phyloP scores from a whole-genome alignment of 2,329 filamentous ascomycete genomes.

The Knoxdaviesia proteae region DNA sequence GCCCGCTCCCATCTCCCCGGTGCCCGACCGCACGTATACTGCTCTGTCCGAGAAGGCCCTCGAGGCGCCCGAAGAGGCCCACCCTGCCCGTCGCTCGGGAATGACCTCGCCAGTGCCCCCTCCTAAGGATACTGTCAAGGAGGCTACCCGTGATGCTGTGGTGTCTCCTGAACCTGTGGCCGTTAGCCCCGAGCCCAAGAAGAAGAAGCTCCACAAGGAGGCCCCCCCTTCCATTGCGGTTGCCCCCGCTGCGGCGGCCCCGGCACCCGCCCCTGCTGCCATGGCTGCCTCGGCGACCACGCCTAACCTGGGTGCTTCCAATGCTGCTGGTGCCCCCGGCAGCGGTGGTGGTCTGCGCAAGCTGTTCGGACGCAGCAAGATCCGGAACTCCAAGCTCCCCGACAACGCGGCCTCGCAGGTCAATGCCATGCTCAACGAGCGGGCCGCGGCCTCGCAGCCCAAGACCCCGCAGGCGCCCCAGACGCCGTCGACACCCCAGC shows the following conservation, averaged over 20 bases:
- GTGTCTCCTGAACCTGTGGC: conserved; percentile 17
- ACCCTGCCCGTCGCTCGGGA: conserved; percentile 16
- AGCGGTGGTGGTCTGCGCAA: conserved; percentile 34
- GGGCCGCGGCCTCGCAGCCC: too few species aligned
- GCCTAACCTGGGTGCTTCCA: conserved; percentile 6
- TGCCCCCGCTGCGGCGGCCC: conserved; percentile 10
- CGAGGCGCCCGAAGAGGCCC: conserved; percentile 13
- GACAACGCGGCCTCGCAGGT: conserved; percentile 30
- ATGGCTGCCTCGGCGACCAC: conserved; percentile 25
- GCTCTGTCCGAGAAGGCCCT: conserved; percentile 16
- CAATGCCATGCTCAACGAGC: conserved; percentile 26
- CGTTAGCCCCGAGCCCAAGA: conserved; percentile 2
- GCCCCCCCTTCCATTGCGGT: conserved; percentile 3
- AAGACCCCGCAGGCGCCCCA: background rate
- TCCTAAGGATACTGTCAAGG: conserved; percentile 14
- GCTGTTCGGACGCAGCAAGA: conserved; percentile 44
- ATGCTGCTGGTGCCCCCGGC: conserved; percentile 7
- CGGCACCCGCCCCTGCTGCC: conserved; percentile 3
- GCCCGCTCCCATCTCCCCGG: conserved; percentile 2
- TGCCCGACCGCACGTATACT: background rate
- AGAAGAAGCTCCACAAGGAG: conserved; percentile 2
- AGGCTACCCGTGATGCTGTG: conserved; percentile 14
- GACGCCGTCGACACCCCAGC: conserved; percentile 2
- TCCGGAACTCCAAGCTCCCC: conserved; percentile 33
- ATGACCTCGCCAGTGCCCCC: conserved; percentile 19